These are phyloP conservation scores for Lophiostoma macrostomum DNA, from an alignment of 495 filamentous ascomycete species.

Conservation along the genomic window DNA sequence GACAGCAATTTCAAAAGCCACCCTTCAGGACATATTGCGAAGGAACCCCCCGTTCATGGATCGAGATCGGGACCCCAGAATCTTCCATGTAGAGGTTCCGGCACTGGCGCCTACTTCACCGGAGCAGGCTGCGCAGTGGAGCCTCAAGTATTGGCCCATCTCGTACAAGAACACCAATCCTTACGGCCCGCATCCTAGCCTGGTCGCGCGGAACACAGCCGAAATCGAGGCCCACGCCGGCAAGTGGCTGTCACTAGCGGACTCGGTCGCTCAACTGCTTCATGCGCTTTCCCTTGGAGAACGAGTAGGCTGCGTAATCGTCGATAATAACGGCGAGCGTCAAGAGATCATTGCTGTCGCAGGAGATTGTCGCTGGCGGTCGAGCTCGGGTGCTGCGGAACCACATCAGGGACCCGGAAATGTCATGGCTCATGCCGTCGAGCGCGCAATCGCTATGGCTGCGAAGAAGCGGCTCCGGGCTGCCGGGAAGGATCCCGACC, in stretches of 20 bases:
- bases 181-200: slow-evolving; percentile 66
- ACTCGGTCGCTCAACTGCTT: slow-evolving; percentile 57
- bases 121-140: slow-evolving; percentile 74
- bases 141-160: slow-evolving; percentile 76
- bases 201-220: slow-evolving; percentile 51
- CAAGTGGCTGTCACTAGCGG: slow-evolving; percentile 68
- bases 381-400: slow-evolving; percentile 29
- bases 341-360: slow-evolving; percentile 63
- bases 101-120: slow-evolving; percentile 69
- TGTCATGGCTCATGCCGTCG: slow-evolving; percentile 73
- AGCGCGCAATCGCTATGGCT: slow-evolving; percentile 86
- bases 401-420: slow-evolving; percentile 52
- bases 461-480: slow-evolving; percentile 57
- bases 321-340: slow-evolving; percentile 50
- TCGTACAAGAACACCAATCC: slow-evolving; percentile 82
- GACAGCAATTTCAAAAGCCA: slow-evolving; percentile 4
- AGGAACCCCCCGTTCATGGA: slow-evolving; percentile 37
- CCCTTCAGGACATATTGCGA: slow-evolving; percentile 42
- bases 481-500: slow-evolving; percentile 4
- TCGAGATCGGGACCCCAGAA: slow-evolving; percentile 45
- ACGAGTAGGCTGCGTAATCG: slow-evolving; percentile 75
- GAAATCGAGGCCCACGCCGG: slow-evolving; percentile 56
- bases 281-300: slow-evolving; percentile 59
- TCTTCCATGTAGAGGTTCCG: slow-evolving; percentile 62
- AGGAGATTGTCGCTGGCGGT: slow-evolving; percentile 67